phyloP scores from a whole-genome alignment of 148 eudicot species.

The Nyssa sinensis region DNA sequence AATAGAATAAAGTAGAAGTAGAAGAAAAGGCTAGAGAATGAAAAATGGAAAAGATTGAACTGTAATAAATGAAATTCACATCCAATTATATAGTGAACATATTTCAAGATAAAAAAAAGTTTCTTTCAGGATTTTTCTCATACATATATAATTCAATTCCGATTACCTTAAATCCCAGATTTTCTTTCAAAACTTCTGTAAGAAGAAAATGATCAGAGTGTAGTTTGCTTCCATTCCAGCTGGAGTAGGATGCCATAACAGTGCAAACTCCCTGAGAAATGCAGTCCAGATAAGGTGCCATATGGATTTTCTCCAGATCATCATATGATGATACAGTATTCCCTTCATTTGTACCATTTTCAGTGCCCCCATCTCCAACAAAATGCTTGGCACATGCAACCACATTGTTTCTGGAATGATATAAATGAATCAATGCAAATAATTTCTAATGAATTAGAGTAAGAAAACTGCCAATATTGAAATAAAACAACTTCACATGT shows the following conservation, averaged over 20 bases:
- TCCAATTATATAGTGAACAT: neutral
- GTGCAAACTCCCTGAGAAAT: slow-evolving; percentile 82
- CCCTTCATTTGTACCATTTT: slow-evolving; percentile 76
- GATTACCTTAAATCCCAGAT: slow-evolving; percentile 83
- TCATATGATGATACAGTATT: slow-evolving; percentile 61
- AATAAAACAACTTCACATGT: too few species aligned
- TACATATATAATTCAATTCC: neutral
- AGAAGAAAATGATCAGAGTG: slow-evolving; percentile 68
- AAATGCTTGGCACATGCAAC: slow-evolving; percentile 91
- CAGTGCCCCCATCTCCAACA: slow-evolving; percentile 88
- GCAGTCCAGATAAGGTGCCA: slow-evolving; percentile 81
- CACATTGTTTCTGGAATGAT: slow-evolving; percentile 62
- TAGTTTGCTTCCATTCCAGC: slow-evolving; percentile 71
- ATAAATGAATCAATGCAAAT: neutral
- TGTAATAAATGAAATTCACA: neutral
- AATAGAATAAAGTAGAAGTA: neutral
- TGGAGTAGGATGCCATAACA: slow-evolving; percentile 85
- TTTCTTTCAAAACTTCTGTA: slow-evolving; percentile 66
- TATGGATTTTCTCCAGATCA: slow-evolving; percentile 69
- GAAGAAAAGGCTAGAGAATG: neutral
- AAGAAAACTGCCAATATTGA: neutral
- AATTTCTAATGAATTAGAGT: neutral
- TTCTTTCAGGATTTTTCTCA: neutral
- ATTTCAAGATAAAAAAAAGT: neutral
- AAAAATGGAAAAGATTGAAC: slow-evolving; percentile 8